Evolutionary conservation across 2,329 filamentous ascomycete species (phyloP), one percentile per base, ranked within the genome.

Genomic region (Cladorrhinum sp.): DNA sequence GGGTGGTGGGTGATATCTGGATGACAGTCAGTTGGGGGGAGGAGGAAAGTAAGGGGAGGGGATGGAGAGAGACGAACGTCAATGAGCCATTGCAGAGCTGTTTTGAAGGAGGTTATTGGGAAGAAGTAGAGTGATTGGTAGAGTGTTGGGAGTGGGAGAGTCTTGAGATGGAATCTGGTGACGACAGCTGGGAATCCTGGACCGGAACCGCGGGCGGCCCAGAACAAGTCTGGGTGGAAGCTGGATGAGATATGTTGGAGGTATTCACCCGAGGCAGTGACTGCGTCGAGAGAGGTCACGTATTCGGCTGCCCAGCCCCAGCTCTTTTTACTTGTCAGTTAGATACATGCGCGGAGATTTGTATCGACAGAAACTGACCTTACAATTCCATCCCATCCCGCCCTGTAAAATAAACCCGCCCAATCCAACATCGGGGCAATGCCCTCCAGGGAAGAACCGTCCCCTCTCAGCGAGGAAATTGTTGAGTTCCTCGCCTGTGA

Each of bases 321-420:
- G 63, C 79, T 81, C 79, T 80, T 1, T n/a, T 54, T 28, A 54
- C 30, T 10, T 55, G 36, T 57, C 18, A 55, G 18, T 60, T 54
- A 52, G 12, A 16, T 6, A 46, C 33, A 23, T 18, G 14, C 18
- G 10, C 16, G 24, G 21, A 10, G 26, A 36, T 8, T n/a, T n/a
- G n/a, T n/a, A n/a, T n/a, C n/a, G n/a, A n/a, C n/a, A n/a, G n/a
- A 55, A 42, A 68, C 74, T 59, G 62, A 80, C 79, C 68, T 77
- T 79, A 65, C 79, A 82, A 65, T 83, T 83, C 82, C 82, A 85
- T 0, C 82, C 82, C 80, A 84, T 83, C 1, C 82, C 82, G 0
- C 82, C 82, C 64, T 84, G 81, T 14, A 85, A 68, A 21, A 84
- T 67, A 63, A 84, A 84, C 0, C 82, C 82, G 0, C 82, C 82